A percentile compares a stretch with the other conserved stretches of the same genome.
Evolutionary conservation across 2,329 filamentous ascomycete genomes (phyloP).

Genomic region (Fusarium pininemorale): DNA sequence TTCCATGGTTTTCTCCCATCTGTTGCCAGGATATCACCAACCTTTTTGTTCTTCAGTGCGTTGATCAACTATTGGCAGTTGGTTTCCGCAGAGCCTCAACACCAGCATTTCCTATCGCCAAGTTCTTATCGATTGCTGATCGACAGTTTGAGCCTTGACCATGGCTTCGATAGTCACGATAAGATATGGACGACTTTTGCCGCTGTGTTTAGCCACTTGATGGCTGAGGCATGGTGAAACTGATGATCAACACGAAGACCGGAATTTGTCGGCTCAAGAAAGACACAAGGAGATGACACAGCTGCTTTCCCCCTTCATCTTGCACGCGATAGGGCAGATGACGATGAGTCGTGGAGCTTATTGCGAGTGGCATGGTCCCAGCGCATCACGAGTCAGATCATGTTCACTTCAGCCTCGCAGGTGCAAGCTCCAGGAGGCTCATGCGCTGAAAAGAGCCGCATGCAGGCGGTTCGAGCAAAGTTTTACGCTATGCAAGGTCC

Average conservation of each 20-base stretch:
- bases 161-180: constrained; percentile 7
- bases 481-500: constrained; percentile 28
- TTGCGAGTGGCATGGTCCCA: constrained; percentile 23
- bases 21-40: neutral
- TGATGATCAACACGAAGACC: constrained; percentile 8
- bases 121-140: constrained; percentile 20
- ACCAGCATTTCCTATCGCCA: constrained; percentile 1
- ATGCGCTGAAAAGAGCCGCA: constrained; percentile 30
- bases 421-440: neutral
- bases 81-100: constrained; percentile 35
- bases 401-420: neutral
- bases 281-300: neutral
- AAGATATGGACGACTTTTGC: constrained; percentile 11
- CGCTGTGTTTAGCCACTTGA: neutral
- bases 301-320: neutral
- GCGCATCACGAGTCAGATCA: constrained; percentile 15
- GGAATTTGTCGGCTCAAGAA: constrained; percentile 27
- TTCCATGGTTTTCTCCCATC: neutral
- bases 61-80: constrained; percentile 24
- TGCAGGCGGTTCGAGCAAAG: constrained; percentile 31
- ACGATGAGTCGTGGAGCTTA: constrained; percentile 16
- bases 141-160: constrained; percentile 3
- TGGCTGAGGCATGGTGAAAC: constrained; percentile 13
- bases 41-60: neutral
- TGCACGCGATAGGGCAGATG: constrained; percentile 5